Conservation (phyloP, 768 basidiomycete genomes). For the Trametes gibbosa region DNA sequence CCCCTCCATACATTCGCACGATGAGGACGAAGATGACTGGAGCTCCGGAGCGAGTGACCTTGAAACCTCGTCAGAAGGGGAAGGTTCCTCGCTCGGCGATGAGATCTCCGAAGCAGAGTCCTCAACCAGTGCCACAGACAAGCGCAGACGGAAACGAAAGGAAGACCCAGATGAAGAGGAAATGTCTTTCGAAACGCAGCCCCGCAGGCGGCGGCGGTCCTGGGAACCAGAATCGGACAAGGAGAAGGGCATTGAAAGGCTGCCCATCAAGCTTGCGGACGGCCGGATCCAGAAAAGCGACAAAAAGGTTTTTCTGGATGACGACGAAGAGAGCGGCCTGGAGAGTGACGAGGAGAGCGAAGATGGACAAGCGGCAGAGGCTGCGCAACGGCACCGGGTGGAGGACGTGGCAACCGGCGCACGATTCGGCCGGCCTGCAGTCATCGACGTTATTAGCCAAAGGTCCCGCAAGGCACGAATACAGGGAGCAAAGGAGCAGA, state of each 20-base stretch:
- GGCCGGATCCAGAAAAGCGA: slow-evolving; percentile 70
- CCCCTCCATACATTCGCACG: slow-evolving; percentile 67
- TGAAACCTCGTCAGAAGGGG: slow-evolving; percentile 29
- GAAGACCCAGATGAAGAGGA: slow-evolving; percentile 53
- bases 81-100: slow-evolving; percentile 21
- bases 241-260: slow-evolving; percentile 51
- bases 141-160: slow-evolving; percentile 18
- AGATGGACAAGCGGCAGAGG: slow-evolving; percentile 30
- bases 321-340: slow-evolving; percentile 26
- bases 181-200: slow-evolving; percentile 69
- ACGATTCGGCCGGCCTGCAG: slow-evolving; percentile 82
- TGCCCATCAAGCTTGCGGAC: slow-evolving; percentile 85
- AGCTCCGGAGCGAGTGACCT: slow-evolving; percentile 42
- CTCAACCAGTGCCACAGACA: slow-evolving; percentile 1
- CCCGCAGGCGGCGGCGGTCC: slow-evolving; percentile 49
- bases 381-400: slow-evolving; percentile 30
- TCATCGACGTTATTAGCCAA: slow-evolving; percentile 66
- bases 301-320: slow-evolving; percentile 30
- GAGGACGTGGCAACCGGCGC: slow-evolving; percentile 83
- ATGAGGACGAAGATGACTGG: slow-evolving; percentile 59
- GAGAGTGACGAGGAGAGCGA: slow-evolving; percentile 34
- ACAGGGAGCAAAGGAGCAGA: slow-evolving; percentile 87
- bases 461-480: slow-evolving; percentile 65
- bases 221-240: slow-evolving; percentile 48
- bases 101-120: slow-evolving; percentile 9